phyloP scores from a whole-genome alignment of 805 yeast species.

The Cephaloascus fragrans region DNA sequence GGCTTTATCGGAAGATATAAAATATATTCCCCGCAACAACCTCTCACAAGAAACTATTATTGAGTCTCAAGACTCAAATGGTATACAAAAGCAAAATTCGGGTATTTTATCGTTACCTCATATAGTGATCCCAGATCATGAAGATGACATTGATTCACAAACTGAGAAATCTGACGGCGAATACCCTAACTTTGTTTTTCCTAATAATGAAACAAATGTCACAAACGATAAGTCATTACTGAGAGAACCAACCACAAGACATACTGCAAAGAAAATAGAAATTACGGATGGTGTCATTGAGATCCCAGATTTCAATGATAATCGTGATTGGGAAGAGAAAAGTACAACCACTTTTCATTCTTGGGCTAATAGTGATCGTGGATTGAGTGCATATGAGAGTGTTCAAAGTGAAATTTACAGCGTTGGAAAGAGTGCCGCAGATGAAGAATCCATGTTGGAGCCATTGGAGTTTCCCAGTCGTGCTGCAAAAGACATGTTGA shows the following conservation, averaged over 20 bases:
- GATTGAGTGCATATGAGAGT: background rate
- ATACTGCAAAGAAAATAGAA: slow-evolving; percentile 4
- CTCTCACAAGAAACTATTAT: background rate
- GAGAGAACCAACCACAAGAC: background rate
- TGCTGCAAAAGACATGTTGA: slow-evolving; percentile 18
- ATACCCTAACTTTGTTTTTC: slow-evolving; percentile 19
- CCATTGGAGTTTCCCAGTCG: slow-evolving; percentile 26
- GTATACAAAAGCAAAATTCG: too few relatives aligned
- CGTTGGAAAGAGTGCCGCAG: background rate
- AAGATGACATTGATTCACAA: background rate
- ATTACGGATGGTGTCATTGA: slow-evolving; percentile 23
- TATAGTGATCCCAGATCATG: background rate
- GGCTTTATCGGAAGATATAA: background rate
- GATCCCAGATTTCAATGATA: slow-evolving; percentile 26
- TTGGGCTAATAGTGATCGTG: background rate
- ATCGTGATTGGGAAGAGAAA: background rate
- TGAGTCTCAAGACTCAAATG: background rate
- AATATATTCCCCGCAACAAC: background rate
- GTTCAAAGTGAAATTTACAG: too few relatives aligned
- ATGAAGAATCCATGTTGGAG: slow-evolving; percentile 11
- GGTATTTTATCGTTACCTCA: background rate
- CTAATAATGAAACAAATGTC: slow-evolving; percentile 20
- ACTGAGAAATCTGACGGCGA: background rate
- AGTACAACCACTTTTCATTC: too few relatives aligned
- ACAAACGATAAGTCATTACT: slow-evolving; percentile 14